Evolutionary conservation across 2,329 filamentous ascomycete genomes (phyloP).

Genomic region (Akanthomyces lecanii): DNA sequence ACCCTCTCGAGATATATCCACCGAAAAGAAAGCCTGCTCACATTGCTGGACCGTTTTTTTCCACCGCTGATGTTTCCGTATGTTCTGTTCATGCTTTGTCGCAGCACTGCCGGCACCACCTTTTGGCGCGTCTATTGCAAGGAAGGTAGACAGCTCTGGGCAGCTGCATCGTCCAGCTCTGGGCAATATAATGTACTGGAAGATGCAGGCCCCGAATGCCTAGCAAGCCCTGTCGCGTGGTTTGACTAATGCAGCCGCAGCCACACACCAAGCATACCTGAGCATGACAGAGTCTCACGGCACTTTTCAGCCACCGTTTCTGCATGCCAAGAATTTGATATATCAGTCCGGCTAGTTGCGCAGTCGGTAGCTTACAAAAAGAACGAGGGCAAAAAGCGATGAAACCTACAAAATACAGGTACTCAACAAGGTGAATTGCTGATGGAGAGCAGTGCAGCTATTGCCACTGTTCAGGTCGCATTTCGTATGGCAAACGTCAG

Average conservation of each 20-base stretch:
- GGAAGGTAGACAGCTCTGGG: not conserved
- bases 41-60: too few relatives aligned
- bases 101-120: not conserved
- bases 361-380: not conserved
- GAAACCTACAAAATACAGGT: too few relatives aligned
- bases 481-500: too few relatives aligned
- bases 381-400: too few relatives aligned
- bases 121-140: not conserved
- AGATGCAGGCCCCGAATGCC: not conserved
- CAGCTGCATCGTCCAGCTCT: not conserved
- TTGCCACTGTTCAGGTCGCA: too few relatives aligned
- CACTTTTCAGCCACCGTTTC: too few relatives aligned
- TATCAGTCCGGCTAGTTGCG: not conserved
- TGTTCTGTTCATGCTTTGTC: not conserved
- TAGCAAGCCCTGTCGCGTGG: not conserved
- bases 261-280: not conserved
- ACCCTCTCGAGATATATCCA: too few relatives aligned
- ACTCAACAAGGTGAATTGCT: too few relatives aligned
- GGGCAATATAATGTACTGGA: not conserved
- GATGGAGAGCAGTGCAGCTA: too few relatives aligned
- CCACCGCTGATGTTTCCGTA: too few relatives aligned
- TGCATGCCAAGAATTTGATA: not conserved
- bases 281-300: not conserved
- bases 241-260: not conserved
- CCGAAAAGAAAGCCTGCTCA: too few relatives aligned